Conservation (phyloP, 2,329 filamentous ascomycete genomes). For the Corniculantispora saksenae region DNA sequence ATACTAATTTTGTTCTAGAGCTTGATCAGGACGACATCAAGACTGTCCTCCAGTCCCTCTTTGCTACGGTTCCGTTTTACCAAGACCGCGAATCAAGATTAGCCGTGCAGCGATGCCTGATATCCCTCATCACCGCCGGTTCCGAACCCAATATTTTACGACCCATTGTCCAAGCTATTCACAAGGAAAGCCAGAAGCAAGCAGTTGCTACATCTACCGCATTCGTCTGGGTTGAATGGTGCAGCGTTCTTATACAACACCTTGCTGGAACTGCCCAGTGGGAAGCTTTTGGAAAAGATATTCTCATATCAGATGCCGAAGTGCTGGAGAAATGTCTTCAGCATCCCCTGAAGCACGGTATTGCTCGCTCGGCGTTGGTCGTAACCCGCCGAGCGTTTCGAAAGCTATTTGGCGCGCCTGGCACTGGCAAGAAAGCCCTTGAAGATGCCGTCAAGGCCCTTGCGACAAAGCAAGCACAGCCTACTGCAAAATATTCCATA, state of each 20-base stretch:
- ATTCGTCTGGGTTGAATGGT: conserved; percentile 91
- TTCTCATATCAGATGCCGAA: conserved; percentile 70
- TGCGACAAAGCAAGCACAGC: conserved; percentile 64
- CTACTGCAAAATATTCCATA: conserved; percentile 69
- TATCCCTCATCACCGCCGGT: conserved; percentile 62
- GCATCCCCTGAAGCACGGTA: conserved; percentile 60
- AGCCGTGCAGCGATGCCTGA: conserved; percentile 80
- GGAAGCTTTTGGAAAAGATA: conserved; percentile 64
- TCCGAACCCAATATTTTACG: conserved; percentile 58
- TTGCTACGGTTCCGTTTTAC: conserved; percentile 86
- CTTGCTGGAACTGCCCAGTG: conserved; percentile 63
- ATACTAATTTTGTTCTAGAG: conserved; percentile 34
- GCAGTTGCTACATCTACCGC: conserved; percentile 78
- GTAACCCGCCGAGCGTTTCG: conserved; percentile 79
- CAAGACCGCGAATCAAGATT: conserved; percentile 80
- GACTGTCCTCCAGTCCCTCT: conserved; percentile 69
- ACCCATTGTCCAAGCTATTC: conserved; percentile 66
- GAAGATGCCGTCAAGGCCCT: conserved; percentile 65
- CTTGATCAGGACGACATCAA: conserved; percentile 51
- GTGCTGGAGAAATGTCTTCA: conserved; percentile 77
- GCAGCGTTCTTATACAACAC: conserved; percentile 73
- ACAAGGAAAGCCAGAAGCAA: conserved; percentile 72
- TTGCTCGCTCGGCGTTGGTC: conserved; percentile 73
- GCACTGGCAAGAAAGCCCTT: conserved; percentile 60
- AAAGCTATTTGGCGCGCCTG: conserved; percentile 63